phyloP scores from a whole-genome alignment of 805 yeast species.

The Lipomyces yamanashiensis region DNA sequence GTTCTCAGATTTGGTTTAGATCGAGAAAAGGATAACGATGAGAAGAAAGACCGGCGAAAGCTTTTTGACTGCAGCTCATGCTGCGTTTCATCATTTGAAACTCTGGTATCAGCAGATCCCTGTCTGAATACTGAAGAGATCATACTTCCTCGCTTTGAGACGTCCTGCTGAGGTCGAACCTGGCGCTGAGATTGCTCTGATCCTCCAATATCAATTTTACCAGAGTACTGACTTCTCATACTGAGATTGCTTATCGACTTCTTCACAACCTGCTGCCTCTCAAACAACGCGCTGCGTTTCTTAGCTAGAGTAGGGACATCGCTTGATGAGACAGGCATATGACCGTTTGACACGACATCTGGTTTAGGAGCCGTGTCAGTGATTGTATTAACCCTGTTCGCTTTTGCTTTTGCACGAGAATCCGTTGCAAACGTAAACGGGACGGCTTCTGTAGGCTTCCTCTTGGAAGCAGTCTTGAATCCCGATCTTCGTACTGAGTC shows the following conservation, averaged over 20 bases:
- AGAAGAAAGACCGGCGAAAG: conserved; percentile 12
- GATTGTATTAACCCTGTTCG: neutral
- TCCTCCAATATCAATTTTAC: conserved; percentile 10
- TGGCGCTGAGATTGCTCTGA: conserved; percentile 11
- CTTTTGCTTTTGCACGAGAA: conserved; percentile 7
- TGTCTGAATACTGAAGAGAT: neutral
- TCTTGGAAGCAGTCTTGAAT: neutral
- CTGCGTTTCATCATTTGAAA: neutral
- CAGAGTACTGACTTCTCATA: conserved; percentile 28
- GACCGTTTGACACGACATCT: neutral
- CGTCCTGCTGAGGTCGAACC: neutral
- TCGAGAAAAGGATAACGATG: conserved; percentile 18
- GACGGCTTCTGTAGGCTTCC: conserved; percentile 11
- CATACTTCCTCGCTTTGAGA: neutral
- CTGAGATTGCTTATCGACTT: conserved; percentile 34
- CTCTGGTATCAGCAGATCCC: neutral
- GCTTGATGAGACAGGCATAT: neutral
- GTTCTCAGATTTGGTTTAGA: conserved; percentile 10
- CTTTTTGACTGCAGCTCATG: conserved; percentile 4
- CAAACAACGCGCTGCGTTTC: conserved; percentile 34
- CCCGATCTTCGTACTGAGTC: neutral
- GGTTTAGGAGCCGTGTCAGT: neutral
- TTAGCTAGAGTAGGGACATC: conserved; percentile 15
- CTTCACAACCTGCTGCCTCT: conserved; percentile 31
- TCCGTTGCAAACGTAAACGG: conserved; percentile 30